Evolutionary conservation across 805 yeast genomes (phyloP).

Genomic region (Candida krabiensis): DNA sequence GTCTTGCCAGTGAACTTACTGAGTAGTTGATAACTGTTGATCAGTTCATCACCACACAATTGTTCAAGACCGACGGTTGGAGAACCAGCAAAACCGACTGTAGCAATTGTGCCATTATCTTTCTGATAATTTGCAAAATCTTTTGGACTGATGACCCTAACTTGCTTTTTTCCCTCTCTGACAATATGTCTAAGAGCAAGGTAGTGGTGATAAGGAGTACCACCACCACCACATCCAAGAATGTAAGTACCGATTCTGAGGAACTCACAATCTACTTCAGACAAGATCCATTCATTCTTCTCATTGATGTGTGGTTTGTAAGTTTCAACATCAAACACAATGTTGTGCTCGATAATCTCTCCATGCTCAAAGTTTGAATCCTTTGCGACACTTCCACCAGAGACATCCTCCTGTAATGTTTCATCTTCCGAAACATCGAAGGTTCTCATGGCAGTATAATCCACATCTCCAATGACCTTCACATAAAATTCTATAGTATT

Average conservation of each 20-base stretch:
- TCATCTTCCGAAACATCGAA: not conserved
- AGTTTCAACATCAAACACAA: constrained; percentile 23
- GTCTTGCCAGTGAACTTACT: constrained; percentile 23
- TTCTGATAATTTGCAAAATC: constrained; percentile 26
- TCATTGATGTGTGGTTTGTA: constrained; percentile 33
- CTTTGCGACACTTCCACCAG: constrained; percentile 10
- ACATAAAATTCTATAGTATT: constrained; percentile 35
- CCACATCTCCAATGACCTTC: constrained; percentile 46
- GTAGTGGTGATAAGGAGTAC: constrained; percentile 42
- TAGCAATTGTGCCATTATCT: constrained; percentile 29
- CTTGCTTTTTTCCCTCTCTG: constrained; percentile 33
- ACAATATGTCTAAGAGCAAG: constrained; percentile 35
- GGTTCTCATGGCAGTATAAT: constrained; percentile 26
- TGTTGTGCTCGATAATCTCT: constrained; percentile 10
- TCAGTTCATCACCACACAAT: constrained; percentile 38
- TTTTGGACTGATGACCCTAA: constrained; percentile 35
- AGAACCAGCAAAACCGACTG: constrained; percentile 43
- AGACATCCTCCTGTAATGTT: not conserved
- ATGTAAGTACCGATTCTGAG: constrained; percentile 43
- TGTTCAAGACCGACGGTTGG: constrained; percentile 47
- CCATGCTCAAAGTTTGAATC: constrained; percentile 2
- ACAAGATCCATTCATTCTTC: constrained; percentile 38
- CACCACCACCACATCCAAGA: constrained; percentile 53
- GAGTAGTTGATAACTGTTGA: constrained; percentile 29
- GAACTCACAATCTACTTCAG: constrained; percentile 43